phyloP scores from a whole-genome alignment of 2,329 filamentous ascomycete genomes.

The Beauveria sp. region DNA sequence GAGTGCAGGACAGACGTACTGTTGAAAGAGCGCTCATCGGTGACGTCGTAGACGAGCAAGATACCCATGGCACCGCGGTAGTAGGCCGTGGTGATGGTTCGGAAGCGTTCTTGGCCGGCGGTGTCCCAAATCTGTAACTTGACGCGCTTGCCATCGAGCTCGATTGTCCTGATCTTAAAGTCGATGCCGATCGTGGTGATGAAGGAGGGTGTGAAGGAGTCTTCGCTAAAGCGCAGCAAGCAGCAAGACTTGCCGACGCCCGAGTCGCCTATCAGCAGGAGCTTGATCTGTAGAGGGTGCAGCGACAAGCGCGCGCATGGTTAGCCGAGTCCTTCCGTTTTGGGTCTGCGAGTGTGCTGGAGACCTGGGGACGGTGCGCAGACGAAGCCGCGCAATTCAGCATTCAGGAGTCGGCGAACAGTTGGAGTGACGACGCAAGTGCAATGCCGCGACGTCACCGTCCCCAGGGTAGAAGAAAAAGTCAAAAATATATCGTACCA shows the following conservation, averaged over 20 bases:
- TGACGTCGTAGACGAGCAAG: conserved; percentile 95
- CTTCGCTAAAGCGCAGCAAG: conserved; percentile 91
- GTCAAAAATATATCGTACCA: conserved; percentile 52
- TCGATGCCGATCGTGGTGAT: conserved; percentile 99
- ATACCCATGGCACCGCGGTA: conserved; percentile 99
- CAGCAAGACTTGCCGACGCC: conserved; percentile 97
- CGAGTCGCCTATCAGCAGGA: conserved; percentile 92
- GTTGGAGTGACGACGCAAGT: background rate
- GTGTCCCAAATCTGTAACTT: conserved; percentile 99
- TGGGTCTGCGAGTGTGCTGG: background rate
- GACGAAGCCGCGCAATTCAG: background rate
- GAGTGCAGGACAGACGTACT: conserved; percentile 48
- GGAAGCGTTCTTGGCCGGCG: conserved; percentile 94
- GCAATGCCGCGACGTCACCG: background rate
- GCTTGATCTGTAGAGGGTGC: conserved; percentile 66
- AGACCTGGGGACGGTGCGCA: conserved; percentile 9
- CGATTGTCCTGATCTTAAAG: conserved; percentile 99
- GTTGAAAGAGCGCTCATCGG: conserved; percentile 90
- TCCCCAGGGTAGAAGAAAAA: conserved; percentile 14
- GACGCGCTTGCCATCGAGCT: conserved; percentile 95
- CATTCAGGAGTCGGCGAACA: background rate
- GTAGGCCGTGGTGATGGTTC: conserved; percentile 97
- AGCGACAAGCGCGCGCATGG: background rate
- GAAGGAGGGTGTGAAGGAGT: conserved; percentile 95
- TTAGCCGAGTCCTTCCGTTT: background rate